Conservation (phyloP, 78 protist species). For the Cavenderia fasciculata region DNA sequence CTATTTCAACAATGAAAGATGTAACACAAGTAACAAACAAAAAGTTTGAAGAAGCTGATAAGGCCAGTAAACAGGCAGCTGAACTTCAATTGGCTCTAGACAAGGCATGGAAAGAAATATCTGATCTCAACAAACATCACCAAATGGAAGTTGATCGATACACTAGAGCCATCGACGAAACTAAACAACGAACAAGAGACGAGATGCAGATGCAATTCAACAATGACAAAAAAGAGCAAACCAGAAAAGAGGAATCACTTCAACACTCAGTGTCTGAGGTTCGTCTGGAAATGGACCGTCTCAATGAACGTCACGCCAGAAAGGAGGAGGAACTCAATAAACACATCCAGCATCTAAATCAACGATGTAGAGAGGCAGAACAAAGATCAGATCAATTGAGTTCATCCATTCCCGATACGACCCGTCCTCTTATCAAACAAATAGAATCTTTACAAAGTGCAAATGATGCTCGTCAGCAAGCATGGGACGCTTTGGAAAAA, state of each 20-base stretch:
- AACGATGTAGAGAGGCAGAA: conserved; percentile 71
- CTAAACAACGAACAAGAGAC: background rate
- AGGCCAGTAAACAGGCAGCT: background rate
- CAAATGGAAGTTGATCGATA: conserved; percentile 22
- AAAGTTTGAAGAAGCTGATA: conserved; percentile 41
- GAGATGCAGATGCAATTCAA: background rate
- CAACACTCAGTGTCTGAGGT: conserved; percentile 3
- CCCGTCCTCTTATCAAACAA: conserved; percentile 58
- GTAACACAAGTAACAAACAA: conserved; percentile 30
- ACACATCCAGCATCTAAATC: conserved; percentile 56
- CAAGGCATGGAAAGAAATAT: conserved; percentile 70
- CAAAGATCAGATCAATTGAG: conserved; percentile 46
- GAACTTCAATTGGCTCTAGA: conserved; percentile 66
- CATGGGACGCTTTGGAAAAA: conserved; percentile 55
- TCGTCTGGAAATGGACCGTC: conserved; percentile 4
- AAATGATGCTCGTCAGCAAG: background rate
- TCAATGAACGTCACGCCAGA: conserved; percentile 24
- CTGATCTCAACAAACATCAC: conserved; percentile 49
- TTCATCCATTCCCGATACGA: conserved; percentile 56
- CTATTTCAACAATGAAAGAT: conserved; percentile 60
- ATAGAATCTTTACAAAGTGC: conserved; percentile 46
- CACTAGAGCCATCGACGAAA: conserved; percentile 14
- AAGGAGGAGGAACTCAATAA: conserved; percentile 57
- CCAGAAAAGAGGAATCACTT: conserved; percentile 11
- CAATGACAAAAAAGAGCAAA: conserved; percentile 9